phyloP scores from a whole-genome alignment of 2,329 filamentous ascomycete genomes.

The Corniculantispora saksenae region DNA sequence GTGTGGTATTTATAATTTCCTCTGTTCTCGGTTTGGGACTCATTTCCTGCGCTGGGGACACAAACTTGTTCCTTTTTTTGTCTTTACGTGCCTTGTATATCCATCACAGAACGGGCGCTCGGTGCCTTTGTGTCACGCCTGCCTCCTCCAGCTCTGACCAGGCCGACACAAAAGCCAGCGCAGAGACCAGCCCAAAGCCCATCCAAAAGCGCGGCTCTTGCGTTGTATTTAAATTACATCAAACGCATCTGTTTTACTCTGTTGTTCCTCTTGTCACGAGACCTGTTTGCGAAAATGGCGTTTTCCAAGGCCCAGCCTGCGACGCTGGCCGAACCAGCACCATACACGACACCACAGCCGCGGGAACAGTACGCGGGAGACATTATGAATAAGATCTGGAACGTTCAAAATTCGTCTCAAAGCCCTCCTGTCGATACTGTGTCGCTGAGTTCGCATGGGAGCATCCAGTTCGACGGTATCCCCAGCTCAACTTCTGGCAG shows the following conservation, averaged over 20 bases:
- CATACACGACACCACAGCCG: constrained; percentile 5
- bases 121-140: constrained; percentile 16
- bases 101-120: constrained; percentile 9
- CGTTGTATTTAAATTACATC: constrained; percentile 11
- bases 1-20: background rate
- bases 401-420: background rate
- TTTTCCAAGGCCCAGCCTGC: background rate
- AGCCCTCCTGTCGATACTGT: background rate
- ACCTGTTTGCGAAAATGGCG: constrained; percentile 1
- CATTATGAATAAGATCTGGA: constrained; percentile 10
- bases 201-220: background rate
- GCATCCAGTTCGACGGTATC: background rate
- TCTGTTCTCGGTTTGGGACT: background rate
- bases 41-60: background rate
- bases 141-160: constrained; percentile 14
- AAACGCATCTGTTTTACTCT: background rate
- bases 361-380: background rate
- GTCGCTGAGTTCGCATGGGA: constrained; percentile 11
- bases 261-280: background rate
- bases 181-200: constrained; percentile 15
- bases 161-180: constrained; percentile 5
- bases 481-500: background rate
- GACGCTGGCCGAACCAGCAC: background rate
- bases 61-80: background rate
- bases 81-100: background rate